Evolutionary conservation across 2,329 filamentous ascomycete species (phyloP).

Genomic region (Didymella glomerata): DNA sequence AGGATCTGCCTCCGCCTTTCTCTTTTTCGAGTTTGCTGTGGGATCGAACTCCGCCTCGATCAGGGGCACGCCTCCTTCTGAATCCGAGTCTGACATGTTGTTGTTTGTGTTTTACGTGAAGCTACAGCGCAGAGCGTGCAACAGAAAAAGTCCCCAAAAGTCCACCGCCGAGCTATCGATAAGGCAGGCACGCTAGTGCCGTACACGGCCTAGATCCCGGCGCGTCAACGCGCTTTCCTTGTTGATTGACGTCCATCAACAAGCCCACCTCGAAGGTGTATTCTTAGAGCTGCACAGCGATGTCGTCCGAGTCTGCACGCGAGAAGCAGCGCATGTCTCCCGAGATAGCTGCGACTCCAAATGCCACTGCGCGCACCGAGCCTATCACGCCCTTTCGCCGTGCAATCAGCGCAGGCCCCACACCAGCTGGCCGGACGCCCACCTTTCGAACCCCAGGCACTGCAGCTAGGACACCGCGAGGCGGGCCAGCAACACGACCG

Average conservation of each 20-base stretch:
- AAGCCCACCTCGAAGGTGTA: conserved; percentile 22
- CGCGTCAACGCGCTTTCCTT: conserved; percentile 36
- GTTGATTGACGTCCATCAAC: conserved; percentile 31
- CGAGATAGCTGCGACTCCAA: conserved; percentile 39
- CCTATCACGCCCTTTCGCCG: conserved; percentile 49
- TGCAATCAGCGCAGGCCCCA: conserved; percentile 46
- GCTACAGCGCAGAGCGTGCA: conserved; percentile 25
- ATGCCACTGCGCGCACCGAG: conserved; percentile 23
- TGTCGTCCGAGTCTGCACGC: conserved; percentile 50
- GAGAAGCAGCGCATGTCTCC: conserved; percentile 49
- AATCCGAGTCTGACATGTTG: conserved; percentile 57
- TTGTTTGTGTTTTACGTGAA: conserved; percentile 33
- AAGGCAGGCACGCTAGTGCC: conserved; percentile 22
- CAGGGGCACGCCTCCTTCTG: conserved; percentile 55
- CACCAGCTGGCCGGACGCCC: conserved; percentile 45
- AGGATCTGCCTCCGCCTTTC: conserved; percentile 51
- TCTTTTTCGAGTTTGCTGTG: conserved; percentile 49
- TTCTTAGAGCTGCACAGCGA: conserved; percentile 26
- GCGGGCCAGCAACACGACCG: conserved; percentile 44
- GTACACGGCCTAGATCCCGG: conserved; percentile 15
- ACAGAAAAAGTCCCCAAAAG: conserved; percentile 36
- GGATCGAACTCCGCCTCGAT: conserved; percentile 54
- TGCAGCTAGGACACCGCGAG: conserved; percentile 44
- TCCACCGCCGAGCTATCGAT: conserved; percentile 39
- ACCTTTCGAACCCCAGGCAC: conserved; percentile 48